Conservation (phyloP, 1,139 yeast species). For the Taphrina deformans region DNA sequence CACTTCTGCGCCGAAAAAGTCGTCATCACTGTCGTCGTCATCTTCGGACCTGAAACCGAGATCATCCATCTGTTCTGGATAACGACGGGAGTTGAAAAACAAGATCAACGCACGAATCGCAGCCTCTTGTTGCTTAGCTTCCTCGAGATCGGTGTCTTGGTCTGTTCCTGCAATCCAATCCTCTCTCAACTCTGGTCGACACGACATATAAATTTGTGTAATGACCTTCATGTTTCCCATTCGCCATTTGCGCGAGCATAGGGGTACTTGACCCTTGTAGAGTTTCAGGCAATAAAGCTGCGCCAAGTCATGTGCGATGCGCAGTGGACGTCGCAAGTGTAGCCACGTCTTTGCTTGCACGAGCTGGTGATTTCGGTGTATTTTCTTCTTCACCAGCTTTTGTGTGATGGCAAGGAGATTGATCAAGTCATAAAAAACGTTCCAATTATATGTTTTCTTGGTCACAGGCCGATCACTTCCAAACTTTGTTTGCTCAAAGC, state of each 20-base stretch:
- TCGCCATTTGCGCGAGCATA: slow-evolving; percentile 93
- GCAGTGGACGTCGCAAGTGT: slow-evolving; percentile 46
- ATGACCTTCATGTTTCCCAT: slow-evolving; percentile 89
- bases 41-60: slow-evolving; percentile 46
- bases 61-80: slow-evolving; percentile 54
- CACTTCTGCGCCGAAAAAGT: slow-evolving; percentile 50
- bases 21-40: slow-evolving; percentile 45
- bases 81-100: slow-evolving; percentile 68
- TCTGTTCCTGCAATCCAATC: slow-evolving; percentile 61
- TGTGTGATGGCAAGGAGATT: slow-evolving; percentile 46
- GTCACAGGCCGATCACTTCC: neutral
- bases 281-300: slow-evolving; percentile 70
- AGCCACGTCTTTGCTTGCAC: slow-evolving; percentile 50
- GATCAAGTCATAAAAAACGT: slow-evolving; percentile 45
- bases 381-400: slow-evolving; percentile 46
- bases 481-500: neutral
- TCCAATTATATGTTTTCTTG: slow-evolving; percentile 19
- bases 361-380: slow-evolving; percentile 49
- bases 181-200: slow-evolving; percentile 70
- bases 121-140: slow-evolving; percentile 70
- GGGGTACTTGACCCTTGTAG: slow-evolving; percentile 79
- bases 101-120: slow-evolving; percentile 78
- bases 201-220: slow-evolving; percentile 77
- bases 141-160: slow-evolving; percentile 18
- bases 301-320: slow-evolving; percentile 60